Percentiles rank a stretch among this genome's conserved stretches.
Evolutionary conservation across 1,284 basidiomycete genomes (phyloP).

Genomic region (Rhodotorula mucilaginosa): DNA sequence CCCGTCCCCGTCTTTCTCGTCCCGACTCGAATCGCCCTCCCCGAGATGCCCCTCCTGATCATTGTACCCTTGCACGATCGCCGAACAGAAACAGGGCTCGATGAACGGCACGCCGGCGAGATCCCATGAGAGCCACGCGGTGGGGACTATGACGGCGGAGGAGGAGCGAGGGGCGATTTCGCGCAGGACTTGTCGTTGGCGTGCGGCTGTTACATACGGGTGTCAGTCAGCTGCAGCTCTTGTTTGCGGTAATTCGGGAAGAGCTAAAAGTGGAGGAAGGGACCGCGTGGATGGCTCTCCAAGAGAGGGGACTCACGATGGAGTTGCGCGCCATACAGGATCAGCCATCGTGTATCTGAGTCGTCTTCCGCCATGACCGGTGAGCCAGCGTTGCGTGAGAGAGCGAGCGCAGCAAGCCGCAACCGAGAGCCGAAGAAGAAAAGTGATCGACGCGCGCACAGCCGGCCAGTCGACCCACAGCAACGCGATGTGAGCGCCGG

Average conservation of each 20-base stretch:
- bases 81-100: conserved; percentile 22
- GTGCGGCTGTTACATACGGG: conserved; percentile 5
- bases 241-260: too few relatives aligned
- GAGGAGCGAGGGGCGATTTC: conserved; percentile 1
- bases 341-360: conserved; percentile 5
- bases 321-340: conserved; percentile 25
- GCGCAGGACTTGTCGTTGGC: background rate
- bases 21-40: background rate
- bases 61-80: conserved; percentile 23
- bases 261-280: background rate
- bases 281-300: background rate
- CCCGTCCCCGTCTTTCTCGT: background rate
- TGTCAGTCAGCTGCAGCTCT: background rate
- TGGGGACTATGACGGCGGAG: conserved; percentile 10
- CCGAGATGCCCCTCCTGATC: conserved; percentile 11
- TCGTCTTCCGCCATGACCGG: too few relatives aligned
- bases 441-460: too few relatives aligned
- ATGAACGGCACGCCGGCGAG: conserved; percentile 30
- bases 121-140: conserved; percentile 29
- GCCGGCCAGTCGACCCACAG: too few relatives aligned
- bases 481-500: too few relatives aligned
- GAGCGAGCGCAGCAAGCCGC: too few relatives aligned
- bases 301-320: conserved; percentile 7
- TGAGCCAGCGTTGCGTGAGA: too few relatives aligned
- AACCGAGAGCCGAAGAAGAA: too few relatives aligned